A percentile compares a stretch with the other conserved stretches of the same genome.
Evolutionary conservation across 108 stramenopile species (phyloP).

Genomic region (Pseudonitzschia delicatissima): DNA sequence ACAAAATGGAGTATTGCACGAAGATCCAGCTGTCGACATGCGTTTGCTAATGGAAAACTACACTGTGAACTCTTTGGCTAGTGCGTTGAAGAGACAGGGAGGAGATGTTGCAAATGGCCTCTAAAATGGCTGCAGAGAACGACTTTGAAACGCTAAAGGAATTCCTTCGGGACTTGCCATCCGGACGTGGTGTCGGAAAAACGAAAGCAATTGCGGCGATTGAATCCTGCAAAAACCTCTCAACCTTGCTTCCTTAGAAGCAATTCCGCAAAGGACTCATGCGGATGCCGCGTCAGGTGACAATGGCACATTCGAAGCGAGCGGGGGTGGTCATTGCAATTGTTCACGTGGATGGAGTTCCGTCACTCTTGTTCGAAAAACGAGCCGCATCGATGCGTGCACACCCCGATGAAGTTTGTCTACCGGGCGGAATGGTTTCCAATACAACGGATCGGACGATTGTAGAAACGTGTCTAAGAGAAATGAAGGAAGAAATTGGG

Average conservation of each 20-base stretch:
- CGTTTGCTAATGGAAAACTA: constrained; percentile 84
- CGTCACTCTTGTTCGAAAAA: constrained; percentile 90
- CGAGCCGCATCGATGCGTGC: constrained; percentile 65
- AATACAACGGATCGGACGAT: constrained; percentile 80
- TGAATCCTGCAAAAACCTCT: constrained; percentile 75
- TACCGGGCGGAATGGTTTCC: constrained; percentile 92
- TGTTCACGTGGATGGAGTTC: constrained; percentile 90
- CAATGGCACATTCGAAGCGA: constrained; percentile 73
- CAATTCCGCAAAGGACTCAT: constrained; percentile 85
- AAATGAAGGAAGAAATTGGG: constrained; percentile 96
- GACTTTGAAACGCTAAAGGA: constrained; percentile 56
- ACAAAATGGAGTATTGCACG: constrained; percentile 73
- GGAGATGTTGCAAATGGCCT: constrained; percentile 84
- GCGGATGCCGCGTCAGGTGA: constrained; percentile 89
- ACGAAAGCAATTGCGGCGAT: constrained; percentile 34
- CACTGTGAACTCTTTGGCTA: constrained; percentile 85
- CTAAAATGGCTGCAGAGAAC: constrained; percentile 66
- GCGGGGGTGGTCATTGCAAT: constrained; percentile 90
- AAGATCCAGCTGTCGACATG: constrained; percentile 92
- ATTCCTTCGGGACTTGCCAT: constrained; percentile 78
- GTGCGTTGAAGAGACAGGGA: constrained; percentile 92
- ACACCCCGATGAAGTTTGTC: constrained; percentile 84
- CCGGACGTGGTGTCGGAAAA: constrained; percentile 55
- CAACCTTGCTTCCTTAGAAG: constrained; percentile 57
- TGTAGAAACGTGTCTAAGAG: constrained; percentile 85